These are phyloP conservation scores for Dothidotthia symphoricarpi DNA, from an alignment of 2,329 filamentous ascomycete genomes.

Conservation along the genomic window DNA sequence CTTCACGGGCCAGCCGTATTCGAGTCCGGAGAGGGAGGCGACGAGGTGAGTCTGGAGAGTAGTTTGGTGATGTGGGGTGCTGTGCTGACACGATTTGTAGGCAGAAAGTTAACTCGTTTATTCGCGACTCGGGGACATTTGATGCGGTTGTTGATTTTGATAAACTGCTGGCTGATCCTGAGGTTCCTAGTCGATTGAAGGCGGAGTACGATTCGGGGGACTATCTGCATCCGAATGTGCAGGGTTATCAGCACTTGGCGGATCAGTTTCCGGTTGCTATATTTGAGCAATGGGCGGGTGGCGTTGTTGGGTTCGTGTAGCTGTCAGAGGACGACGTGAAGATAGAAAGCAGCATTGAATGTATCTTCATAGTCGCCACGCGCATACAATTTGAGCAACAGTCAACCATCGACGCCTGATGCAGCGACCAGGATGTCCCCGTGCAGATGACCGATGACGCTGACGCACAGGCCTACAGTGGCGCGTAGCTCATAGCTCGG, in stretches of 20 bases:
- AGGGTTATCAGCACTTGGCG: conserved; percentile 61
- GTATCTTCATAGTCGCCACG: too few species aligned
- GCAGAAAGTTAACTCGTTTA: conserved; percentile 61
- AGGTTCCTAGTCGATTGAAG: conserved; percentile 49
- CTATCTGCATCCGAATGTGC: conserved; percentile 62
- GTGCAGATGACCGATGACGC: neutral
- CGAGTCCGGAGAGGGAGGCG: conserved; percentile 54
- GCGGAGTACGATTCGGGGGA: conserved; percentile 60
- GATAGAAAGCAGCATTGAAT: too few species aligned
- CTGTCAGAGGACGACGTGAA: too few species aligned
- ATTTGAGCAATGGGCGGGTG: conserved; percentile 42
- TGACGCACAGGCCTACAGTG: neutral
- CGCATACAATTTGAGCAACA: too few species aligned
- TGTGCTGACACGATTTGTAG: neutral
- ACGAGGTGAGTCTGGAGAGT: conserved; percentile 42
- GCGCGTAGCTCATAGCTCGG: neutral
- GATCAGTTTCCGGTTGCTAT: conserved; percentile 58
- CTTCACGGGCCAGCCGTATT: conserved; percentile 53
- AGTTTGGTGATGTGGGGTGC: neutral
- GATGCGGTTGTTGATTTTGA: conserved; percentile 65
- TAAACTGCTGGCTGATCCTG: conserved; percentile 53
- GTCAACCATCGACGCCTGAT: too few species aligned
- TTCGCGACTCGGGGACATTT: conserved; percentile 56
- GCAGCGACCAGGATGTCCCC: too few species aligned
- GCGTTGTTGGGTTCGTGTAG: conserved; percentile 21